These are phyloP conservation scores for Cenchrus fungigraminus DNA, from an alignment of 176 grass and related monocot species.

Conservation along the genomic window DNA sequence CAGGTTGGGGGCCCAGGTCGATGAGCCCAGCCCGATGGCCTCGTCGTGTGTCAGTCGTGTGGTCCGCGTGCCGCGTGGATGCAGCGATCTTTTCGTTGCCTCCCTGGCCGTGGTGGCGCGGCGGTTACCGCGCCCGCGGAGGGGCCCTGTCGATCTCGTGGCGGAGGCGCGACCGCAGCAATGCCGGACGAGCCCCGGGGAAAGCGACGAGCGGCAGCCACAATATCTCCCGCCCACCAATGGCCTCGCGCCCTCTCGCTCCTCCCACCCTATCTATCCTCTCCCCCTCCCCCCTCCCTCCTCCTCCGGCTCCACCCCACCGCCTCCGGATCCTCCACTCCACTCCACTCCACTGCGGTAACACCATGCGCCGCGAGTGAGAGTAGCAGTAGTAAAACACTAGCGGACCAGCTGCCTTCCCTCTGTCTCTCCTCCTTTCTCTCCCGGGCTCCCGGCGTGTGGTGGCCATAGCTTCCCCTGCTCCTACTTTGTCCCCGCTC, in stretches of 20 bases:
- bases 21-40: too few relatives aligned
- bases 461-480: slow-evolving; percentile 18
- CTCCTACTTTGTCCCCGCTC: slow-evolving; percentile 12
- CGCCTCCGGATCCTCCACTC: background rate
- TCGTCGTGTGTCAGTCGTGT: background rate
- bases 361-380: background rate
- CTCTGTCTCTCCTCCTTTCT: background rate
- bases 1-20: too few relatives aligned
- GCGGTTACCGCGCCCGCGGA: background rate
- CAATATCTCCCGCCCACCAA: slow-evolving; percentile 86
- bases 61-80: slow-evolving; percentile 21
- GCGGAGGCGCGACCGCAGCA: slow-evolving; percentile 41
- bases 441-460: slow-evolving; percentile 18
- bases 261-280: slow-evolving; percentile 54
- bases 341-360: background rate
- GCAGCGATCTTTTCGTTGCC: slow-evolving; percentile 4
- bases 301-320: background rate
- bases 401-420: slow-evolving; percentile 15
- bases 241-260: slow-evolving; percentile 55
- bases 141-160: slow-evolving; percentile 16
- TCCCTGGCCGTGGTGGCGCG: background rate
- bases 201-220: slow-evolving; percentile 17
- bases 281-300: slow-evolving; percentile 34
- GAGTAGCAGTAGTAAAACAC: slow-evolving; percentile 17
- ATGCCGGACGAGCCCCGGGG: background rate